phyloP scores from a whole-genome alignment of 495 filamentous ascomycete species.

The Cryomyces minteri region DNA sequence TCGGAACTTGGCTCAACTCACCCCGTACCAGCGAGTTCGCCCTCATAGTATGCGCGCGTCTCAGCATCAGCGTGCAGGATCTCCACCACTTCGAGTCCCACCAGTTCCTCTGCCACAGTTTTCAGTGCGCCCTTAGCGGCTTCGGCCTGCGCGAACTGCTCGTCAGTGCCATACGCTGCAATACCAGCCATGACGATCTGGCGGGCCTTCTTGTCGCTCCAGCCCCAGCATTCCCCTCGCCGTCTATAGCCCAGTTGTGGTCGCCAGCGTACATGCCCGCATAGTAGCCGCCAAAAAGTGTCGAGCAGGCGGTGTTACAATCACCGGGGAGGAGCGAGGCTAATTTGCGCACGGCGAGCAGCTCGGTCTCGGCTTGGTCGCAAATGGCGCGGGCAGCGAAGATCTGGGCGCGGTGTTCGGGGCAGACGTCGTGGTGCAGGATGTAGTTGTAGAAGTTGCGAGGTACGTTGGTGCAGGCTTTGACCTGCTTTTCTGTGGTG shows the following conservation, averaged over 20 bases:
- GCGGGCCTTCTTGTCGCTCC: slow-evolving; percentile 12
- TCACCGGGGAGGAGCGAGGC: slow-evolving; percentile 39
- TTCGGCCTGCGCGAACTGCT: slow-evolving; percentile 5
- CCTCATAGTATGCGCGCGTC: slow-evolving; percentile 24
- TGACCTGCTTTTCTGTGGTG: slow-evolving; percentile 28
- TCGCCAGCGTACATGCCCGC: slow-evolving; percentile 16
- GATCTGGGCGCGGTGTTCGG: slow-evolving; percentile 54
- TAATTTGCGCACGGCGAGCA: slow-evolving; percentile 34
- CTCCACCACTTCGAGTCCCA: slow-evolving; percentile 39
- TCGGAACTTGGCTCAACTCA: slow-evolving; percentile 2
- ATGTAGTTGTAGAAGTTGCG: slow-evolving; percentile 84
- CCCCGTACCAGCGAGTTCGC: not conserved
- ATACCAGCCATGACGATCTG: slow-evolving; percentile 24
- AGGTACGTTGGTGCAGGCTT: slow-evolving; percentile 38
- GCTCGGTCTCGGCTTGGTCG: slow-evolving; percentile 44
- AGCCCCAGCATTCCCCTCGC: slow-evolving; percentile 6
- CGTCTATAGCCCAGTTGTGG: slow-evolving; percentile 19
- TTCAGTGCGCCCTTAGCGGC: slow-evolving; percentile 10
- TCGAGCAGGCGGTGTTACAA: slow-evolving; percentile 53
- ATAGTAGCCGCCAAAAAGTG: slow-evolving; percentile 35
- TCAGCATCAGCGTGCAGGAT: slow-evolving; percentile 24
- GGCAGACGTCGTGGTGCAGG: slow-evolving; percentile 64
- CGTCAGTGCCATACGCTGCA: slow-evolving; percentile 17
- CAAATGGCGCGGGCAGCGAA: slow-evolving; percentile 47
- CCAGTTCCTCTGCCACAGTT: slow-evolving; percentile 21